Base-by-base conservation (phyloP, 202 grass and related monocot species). In the Cymbopogon flexuosus region DNA sequence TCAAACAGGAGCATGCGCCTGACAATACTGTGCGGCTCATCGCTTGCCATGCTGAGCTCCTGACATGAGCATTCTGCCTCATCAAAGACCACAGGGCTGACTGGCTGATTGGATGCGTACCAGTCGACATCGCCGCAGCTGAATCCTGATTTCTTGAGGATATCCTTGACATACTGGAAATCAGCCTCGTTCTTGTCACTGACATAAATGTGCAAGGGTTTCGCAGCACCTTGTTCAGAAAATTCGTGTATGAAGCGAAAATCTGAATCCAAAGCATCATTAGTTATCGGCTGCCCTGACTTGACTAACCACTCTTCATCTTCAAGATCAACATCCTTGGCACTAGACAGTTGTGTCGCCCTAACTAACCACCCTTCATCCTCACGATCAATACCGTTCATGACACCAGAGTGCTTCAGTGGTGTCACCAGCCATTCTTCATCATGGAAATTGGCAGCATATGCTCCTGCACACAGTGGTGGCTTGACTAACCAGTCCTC, bases 1-100 rank as follows among this genome's bases (percentile, higher is more conserved):
- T 98, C 92, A 75, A 94, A 98, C 56, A 98, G 78, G 73, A 95
- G 95, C 88, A 98, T 90, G 75, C 84, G 88, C 60, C 88, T 90
- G 5, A 81, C 79, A 62, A 73, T 76, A 12, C 47, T 89, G 8
- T 88, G 68, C 5, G 84, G 75, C n/a, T 89, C 92, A 22, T 90
- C 63, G 3, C 37, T 86, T 7, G 22, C 33, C 37, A 68, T 70
- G 29, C 75, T 51, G 9, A 76, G 49, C 40, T 82, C 91, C 15
- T 81, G 81, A 42, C 66, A 82, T 6, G 80, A 91, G 70, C 57
- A 66, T 76, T 90, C 91, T 71, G 86, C 80, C 76, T 93, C 84
- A 62, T 94, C 92, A 10, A 98, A 93, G 30, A 89, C 68, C 77
- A 85, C 71, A 14, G 90, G 95, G 40, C 91, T 93, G 19, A 91